Percentiles rank a stretch among this genome's conserved stretches.
Evolutionary conservation across 139 green algal species (phyloP).

Genomic region (Picochlorum sp.): DNA sequence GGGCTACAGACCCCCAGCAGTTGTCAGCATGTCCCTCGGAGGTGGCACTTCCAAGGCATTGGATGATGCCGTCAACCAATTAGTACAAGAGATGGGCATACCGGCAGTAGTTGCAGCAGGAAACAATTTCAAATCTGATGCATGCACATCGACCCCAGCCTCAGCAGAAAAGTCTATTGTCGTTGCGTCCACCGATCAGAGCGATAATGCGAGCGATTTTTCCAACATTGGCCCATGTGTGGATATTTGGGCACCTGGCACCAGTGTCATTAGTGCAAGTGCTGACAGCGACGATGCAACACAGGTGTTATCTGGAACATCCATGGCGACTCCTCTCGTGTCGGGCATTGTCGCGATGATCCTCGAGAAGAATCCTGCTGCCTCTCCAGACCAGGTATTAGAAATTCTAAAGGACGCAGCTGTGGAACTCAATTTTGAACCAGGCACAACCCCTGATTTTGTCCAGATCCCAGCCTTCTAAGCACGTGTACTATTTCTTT

Average conservation of each 20-base stretch:
- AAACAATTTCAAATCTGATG: constrained; percentile 34
- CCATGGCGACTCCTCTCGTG: constrained; percentile 32
- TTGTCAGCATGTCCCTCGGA: constrained; percentile 49
- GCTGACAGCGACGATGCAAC: neutral
- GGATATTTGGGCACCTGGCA: constrained; percentile 49
- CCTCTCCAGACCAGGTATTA: neutral
- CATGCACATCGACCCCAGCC: constrained; percentile 40
- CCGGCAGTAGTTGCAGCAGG: constrained; percentile 39
- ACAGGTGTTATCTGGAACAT: constrained; percentile 22
- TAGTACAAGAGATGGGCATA: constrained; percentile 17
- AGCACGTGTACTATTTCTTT: neutral
- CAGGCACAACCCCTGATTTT: neutral
- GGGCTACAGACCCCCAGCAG: constrained; percentile 22
- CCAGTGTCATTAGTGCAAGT: constrained; percentile 1
- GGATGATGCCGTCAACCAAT: constrained; percentile 34
- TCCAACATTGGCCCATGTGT: constrained; percentile 57
- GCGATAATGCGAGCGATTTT: constrained; percentile 35
- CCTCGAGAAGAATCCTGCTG: neutral
- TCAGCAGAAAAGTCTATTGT: constrained; percentile 24
- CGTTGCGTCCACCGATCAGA: constrained; percentile 28
- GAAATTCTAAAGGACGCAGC: neutral
- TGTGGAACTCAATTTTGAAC: neutral
- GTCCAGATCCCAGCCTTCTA: neutral
- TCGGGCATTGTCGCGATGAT: neutral
- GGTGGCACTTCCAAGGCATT: constrained; percentile 25